Conservation (phyloP, 2,329 filamentous ascomycete species). For the Eutypa lata region DNA sequence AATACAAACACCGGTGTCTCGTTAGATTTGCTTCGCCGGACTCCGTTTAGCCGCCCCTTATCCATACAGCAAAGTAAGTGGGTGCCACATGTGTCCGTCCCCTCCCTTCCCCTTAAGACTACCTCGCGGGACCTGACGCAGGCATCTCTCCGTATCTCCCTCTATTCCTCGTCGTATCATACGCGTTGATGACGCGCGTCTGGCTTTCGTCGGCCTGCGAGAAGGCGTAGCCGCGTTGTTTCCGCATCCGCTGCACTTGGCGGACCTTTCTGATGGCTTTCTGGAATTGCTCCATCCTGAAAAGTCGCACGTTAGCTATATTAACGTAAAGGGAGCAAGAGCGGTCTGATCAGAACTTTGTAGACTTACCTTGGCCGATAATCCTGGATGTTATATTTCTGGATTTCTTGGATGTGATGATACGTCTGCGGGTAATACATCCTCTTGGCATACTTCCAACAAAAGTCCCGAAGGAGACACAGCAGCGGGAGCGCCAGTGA, state of each 20-base stretch:
- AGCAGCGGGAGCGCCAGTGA: conserved; percentile 74
- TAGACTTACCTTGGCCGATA: conserved; percentile 80
- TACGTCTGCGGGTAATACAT: conserved; percentile 97
- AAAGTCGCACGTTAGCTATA: conserved; percentile 17
- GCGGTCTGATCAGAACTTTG: background rate
- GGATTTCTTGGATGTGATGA: conserved; percentile 98
- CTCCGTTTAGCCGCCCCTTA: background rate
- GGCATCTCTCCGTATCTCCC: conserved; percentile 96
- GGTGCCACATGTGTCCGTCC: no score
- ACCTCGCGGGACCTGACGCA: conserved; percentile 25
- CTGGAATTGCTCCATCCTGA: conserved; percentile 98
- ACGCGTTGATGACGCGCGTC: conserved; percentile 91
- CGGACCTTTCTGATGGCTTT: conserved; percentile 98
- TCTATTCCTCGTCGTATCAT: conserved; percentile 91
- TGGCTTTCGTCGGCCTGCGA: conserved; percentile 96
- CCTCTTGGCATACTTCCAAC: conserved; percentile 95
- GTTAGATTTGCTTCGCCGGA: background rate
- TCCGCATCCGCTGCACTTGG: conserved; percentile 98
- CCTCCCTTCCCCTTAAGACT: conserved; percentile 4
- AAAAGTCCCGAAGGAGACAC: conserved; percentile 83
- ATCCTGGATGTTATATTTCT: conserved; percentile 99
- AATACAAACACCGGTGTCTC: background rate
- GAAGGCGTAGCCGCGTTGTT: conserved; percentile 97
- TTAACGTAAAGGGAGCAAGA: conserved; percentile 10
- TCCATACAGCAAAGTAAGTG: background rate